Conservation (phyloP, 805 yeast genomes). For the Candida patagonica region DNA sequence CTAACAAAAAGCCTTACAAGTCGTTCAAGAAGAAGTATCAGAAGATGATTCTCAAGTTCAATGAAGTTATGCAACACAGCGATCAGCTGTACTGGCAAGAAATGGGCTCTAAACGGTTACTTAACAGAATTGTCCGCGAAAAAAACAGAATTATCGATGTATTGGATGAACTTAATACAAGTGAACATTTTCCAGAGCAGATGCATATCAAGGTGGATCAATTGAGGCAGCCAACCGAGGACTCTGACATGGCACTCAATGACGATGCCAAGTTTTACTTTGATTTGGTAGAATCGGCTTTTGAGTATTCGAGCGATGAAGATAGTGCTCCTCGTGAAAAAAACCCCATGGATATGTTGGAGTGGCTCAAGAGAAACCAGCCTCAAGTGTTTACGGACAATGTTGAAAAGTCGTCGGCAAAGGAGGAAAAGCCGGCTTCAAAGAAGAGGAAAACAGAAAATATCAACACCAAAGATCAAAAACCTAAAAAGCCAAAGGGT, state of each 20-base stretch:
- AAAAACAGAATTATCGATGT: constrained; percentile 12
- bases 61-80: constrained; percentile 11
- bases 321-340: constrained; percentile 6
- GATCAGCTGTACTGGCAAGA: constrained; percentile 12
- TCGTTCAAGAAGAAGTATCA: constrained; percentile 10
- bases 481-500: not conserved
- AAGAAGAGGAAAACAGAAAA: not conserved
- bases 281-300: constrained; percentile 6
- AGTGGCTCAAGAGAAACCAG: constrained; percentile 17
- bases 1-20: constrained; percentile 2
- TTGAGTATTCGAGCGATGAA: constrained; percentile 14
- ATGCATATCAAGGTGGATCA: constrained; percentile 5
- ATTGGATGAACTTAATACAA: constrained; percentile 9
- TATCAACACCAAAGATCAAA: not conserved
- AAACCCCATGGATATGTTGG: constrained; percentile 14
- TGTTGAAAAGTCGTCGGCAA: constrained; percentile 2
- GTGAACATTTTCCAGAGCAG: constrained; percentile 6
- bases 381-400: constrained; percentile 9
- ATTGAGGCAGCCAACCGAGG: constrained; percentile 1
- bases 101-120: constrained; percentile 7
- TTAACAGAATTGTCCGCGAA: constrained; percentile 15
- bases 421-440: not conserved
- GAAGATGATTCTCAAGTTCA: constrained; percentile 13
- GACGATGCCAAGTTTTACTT: constrained; percentile 6
- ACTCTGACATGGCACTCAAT: not conserved